Conservation (phyloP, 306 rosid species). For the Glycine tomentella region DNA sequence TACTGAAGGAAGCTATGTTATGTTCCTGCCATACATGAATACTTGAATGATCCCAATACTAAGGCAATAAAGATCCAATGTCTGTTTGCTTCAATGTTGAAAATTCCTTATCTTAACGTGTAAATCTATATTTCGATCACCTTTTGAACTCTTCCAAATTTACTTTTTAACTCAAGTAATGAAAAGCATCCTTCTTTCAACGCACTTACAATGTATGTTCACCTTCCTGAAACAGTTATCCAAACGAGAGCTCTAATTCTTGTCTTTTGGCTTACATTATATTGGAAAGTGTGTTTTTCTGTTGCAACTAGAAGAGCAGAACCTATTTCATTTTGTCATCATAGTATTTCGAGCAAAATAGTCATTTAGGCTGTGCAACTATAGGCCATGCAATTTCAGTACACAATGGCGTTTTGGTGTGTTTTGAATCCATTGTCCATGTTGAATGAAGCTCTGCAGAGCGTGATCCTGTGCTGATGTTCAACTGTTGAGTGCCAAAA, state of each 20-base stretch:
- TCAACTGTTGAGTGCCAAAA: no score
- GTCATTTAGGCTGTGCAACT: no score
- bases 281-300: not conserved
- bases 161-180: no score
- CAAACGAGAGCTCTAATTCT: not conserved
- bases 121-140: no score
- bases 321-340: no score
- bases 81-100: not conserved
- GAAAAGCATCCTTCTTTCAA: not conserved
- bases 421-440: not conserved
- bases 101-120: not conserved
- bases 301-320: not conserved
- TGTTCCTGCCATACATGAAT: not conserved
- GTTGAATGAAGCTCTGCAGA: not conserved
- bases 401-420: not conserved
- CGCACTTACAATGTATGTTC: not conserved
- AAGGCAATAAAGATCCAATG: not conserved
- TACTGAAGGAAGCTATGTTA: slow-evolving; percentile 27
- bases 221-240: not conserved
- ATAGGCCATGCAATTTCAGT: no score
- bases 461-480: no score
- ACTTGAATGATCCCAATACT: not conserved
- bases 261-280: not conserved
- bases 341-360: no score
- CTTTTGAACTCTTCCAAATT: no score